Evolutionary conservation across 2,329 filamentous ascomycete genomes (phyloP).

Genomic region (Fusarium mexicanum): DNA sequence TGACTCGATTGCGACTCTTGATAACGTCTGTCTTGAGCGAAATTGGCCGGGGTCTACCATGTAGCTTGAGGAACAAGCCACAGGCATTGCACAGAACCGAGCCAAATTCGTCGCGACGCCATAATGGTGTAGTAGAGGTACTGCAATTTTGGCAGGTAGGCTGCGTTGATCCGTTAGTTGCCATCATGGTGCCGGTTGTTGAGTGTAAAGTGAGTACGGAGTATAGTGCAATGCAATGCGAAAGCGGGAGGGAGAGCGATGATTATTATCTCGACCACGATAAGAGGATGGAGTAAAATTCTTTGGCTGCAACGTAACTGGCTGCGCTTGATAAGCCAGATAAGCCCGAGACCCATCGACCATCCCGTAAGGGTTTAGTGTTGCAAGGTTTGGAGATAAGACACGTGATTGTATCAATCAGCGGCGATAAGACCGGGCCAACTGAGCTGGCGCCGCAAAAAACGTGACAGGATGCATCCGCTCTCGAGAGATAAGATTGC

Average conservation of each 20-base stretch:
- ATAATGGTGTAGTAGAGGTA: constrained; percentile 94
- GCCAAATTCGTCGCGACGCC: constrained; percentile 96
- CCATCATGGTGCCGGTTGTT: constrained; percentile 57
- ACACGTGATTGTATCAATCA: constrained; percentile 46
- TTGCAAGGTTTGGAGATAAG: constrained; percentile 34
- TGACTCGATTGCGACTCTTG: constrained; percentile 98
- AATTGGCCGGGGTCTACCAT: constrained; percentile 91
- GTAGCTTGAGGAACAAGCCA: constrained; percentile 95
- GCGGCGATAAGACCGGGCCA: constrained; percentile 33
- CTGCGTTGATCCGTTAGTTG: constrained; percentile 75
- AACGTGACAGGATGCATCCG: constrained; percentile 20
- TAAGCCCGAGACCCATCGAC: constrained; percentile 41
- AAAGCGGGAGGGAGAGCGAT: constrained; percentile 44
- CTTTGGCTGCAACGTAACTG: constrained; percentile 44
- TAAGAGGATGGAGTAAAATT: constrained; percentile 52
- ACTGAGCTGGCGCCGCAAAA: constrained; percentile 1
- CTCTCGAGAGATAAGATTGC: constrained; percentile 18
- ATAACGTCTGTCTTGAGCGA: constrained; percentile 99
- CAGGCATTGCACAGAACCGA: constrained; percentile 98
- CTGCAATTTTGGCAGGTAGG: constrained; percentile 96
- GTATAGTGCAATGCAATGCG: constrained; percentile 23
- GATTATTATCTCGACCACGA: constrained; percentile 51
- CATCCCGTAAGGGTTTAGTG: constrained; percentile 36
- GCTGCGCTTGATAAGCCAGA: constrained; percentile 50
- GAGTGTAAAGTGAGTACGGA: constrained; percentile 36